These are phyloP conservation scores for Flaveria ramosissima DNA, from an alignment of 129 eudicot genomes.

Conservation along the genomic window DNA sequence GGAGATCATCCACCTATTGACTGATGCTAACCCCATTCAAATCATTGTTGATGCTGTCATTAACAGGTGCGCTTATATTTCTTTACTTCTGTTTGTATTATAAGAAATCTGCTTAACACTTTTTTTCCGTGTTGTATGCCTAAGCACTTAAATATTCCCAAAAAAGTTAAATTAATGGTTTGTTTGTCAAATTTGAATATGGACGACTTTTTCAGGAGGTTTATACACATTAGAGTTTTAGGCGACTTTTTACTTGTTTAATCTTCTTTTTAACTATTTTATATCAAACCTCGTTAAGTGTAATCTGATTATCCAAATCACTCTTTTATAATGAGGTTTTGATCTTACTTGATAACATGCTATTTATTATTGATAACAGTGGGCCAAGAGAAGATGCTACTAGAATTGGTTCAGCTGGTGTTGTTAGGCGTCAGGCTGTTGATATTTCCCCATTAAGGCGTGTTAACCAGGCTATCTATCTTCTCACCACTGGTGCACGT, in stretches of 20 bases:
- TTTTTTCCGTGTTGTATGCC: no score
- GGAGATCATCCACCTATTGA: constrained; percentile 79
- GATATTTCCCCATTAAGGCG: constrained; percentile 84
- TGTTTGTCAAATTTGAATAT: no score
- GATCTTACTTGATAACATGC: neutral
- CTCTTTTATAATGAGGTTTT: constrained; percentile 13
- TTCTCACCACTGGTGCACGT: constrained; percentile 80
- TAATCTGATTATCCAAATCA: no score
- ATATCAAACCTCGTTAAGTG: no score
- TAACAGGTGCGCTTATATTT: constrained; percentile 48
- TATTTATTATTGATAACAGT: constrained; percentile 29
- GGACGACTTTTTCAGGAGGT: no score
- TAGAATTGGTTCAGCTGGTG: constrained; percentile 86
- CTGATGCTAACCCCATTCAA: constrained; percentile 76
- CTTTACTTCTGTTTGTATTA: no score
- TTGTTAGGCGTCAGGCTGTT: constrained; percentile 86
- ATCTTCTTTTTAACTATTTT: no score
- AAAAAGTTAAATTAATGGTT: no score
- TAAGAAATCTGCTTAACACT: neutral
- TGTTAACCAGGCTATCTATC: constrained; percentile 76
- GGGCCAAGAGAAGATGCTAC: constrained; percentile 93
- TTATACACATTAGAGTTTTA: no score
- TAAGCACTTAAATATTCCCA: no score
- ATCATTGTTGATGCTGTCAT: constrained; percentile 82
- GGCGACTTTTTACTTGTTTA: no score